Evolutionary conservation across 2,329 filamentous ascomycete species (phyloP), one percentile per base, ranked within the genome.

Genomic region (Fonsecaea erecta): DNA sequence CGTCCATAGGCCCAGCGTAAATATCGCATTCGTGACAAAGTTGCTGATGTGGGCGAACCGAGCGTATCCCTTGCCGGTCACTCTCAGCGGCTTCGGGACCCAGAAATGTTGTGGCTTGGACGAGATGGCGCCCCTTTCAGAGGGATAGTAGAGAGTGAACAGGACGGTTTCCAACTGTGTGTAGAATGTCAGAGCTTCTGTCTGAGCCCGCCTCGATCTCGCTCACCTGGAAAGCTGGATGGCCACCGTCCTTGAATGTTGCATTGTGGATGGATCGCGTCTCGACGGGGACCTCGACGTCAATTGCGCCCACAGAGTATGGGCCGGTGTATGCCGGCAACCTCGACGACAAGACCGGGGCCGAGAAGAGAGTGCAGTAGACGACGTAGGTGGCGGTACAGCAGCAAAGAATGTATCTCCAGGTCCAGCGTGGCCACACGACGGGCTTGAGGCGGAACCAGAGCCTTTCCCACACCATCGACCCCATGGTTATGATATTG

Each of bases 91-190:
- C 34, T 67, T 67, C 11, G 70, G 69, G 6, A 71, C 58, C 71
- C 71, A 72, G 16, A 64, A 64, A 62, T 72, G 71, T 16, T 69
- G 65, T n/a, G 67, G 62, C 34, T 70, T 69, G 12, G 59, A 51
- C 1, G 65, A 67, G 9, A 46, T 55, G 1, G 53, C 58, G 11
- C 64, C 68, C 40, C 67, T 68, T 11, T 55, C 52, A 6, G 70
- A 46, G 14, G 71, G 71, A 52, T 72, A 72, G 64, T 71, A 72
- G 3, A 72, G 51, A 12, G 70, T 71, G 63, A 72, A 72, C 24
- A 72, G 66, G 16, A 72, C 71, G 0, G 71, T 72, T 46, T 71
- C 65, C 9, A 72, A 48, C 69, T 72, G 28, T 28, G 28, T n/a
- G 16, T 18, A 18, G 5, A 43, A 8, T 11, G n/a, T 43, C 37